Percentiles rank a stretch among this genome's conserved stretches.
Conservation (phyloP, 1,284 basidiomycete genomes). For the Grifola frondosa region DNA sequence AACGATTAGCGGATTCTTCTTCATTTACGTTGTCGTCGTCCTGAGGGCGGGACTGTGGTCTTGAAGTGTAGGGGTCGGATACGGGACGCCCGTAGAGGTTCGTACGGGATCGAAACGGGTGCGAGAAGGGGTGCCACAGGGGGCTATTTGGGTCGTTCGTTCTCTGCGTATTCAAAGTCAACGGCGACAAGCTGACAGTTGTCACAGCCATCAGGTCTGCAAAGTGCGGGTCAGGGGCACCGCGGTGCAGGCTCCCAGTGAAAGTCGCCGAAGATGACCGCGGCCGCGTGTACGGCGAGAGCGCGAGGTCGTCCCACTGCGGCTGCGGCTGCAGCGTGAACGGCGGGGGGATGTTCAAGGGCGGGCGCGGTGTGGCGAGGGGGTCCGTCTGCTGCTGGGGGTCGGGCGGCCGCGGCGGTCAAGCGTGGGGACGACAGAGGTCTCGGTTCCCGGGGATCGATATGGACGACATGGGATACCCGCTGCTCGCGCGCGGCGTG, state of each 20-base stretch:
- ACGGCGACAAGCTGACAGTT: too few relatives aligned
- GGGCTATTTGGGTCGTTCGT: conserved; percentile 5
- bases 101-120: conserved; percentile 20
- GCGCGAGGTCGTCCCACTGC: conserved; percentile 51
- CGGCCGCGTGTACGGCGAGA: conserved; percentile 30
- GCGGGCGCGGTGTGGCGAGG: conserved; percentile 44
- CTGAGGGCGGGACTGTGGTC: conserved; percentile 17
- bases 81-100: conserved; percentile 13
- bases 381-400: conserved; percentile 23
- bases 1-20: conserved; percentile 16
- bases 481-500: conserved; percentile 16
- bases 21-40: conserved; percentile 19
- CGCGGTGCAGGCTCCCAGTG: conserved; percentile 12
- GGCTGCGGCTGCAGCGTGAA: conserved; percentile 66
- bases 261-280: conserved; percentile 16
- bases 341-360: conserved; percentile 54
- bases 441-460: too few relatives aligned
- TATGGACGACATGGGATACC: conserved; percentile 4
- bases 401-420: conserved; percentile 13
- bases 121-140: conserved; percentile 10
- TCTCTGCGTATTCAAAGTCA: too few relatives aligned
- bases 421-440: conserved; percentile 7
- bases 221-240: conserved; percentile 12
- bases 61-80: conserved; percentile 11
- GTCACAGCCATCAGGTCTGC: too few relatives aligned